Evolutionary conservation across 352 stramenopile species (phyloP).

Genomic region (Globisporangium acanthophoron): DNA sequence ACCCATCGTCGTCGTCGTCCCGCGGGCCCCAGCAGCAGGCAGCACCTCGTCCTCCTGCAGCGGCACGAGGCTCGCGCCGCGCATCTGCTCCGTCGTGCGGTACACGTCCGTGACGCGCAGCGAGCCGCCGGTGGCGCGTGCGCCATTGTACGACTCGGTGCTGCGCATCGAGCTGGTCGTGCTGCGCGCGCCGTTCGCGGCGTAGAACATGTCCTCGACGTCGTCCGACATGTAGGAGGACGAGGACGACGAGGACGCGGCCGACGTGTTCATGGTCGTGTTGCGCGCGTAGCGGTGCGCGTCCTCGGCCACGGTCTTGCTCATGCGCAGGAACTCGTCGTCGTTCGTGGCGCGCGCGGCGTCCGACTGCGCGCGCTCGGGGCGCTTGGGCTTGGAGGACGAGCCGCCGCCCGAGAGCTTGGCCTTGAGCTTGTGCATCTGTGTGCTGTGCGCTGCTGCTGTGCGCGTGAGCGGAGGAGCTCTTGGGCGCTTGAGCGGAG

Average conservation of each 20-base stretch:
- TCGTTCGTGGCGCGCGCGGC: slow-evolving; percentile 18
- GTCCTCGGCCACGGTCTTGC: slow-evolving; percentile 33
- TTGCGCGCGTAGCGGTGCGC: slow-evolving; percentile 27
- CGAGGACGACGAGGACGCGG: slow-evolving; percentile 11
- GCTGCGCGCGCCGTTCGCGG: slow-evolving; percentile 11
- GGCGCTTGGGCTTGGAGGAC: slow-evolving; percentile 34
- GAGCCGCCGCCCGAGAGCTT: slow-evolving; percentile 21
- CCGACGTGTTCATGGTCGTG: slow-evolving; percentile 22
- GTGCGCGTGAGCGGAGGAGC: background rate
- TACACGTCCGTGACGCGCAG: slow-evolving; percentile 34
- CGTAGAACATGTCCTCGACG: slow-evolving; percentile 67
- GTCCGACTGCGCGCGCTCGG: slow-evolving; percentile 21
- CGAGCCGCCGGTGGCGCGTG: slow-evolving; percentile 14
- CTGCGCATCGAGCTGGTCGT: slow-evolving; percentile 3
- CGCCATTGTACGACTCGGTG: slow-evolving; percentile 11
- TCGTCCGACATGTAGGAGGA: slow-evolving; percentile 48
- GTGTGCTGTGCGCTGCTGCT: slow-evolving; percentile 8
- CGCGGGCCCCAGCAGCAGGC: slow-evolving; percentile 13
- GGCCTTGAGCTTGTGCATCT: slow-evolving; percentile 65
- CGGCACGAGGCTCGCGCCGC: slow-evolving; percentile 38
- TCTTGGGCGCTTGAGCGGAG: background rate
- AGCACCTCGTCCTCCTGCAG: slow-evolving; percentile 55
- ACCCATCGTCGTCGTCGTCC: background rate
- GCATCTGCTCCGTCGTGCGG: slow-evolving; percentile 59
- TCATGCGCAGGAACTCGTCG: slow-evolving; percentile 41